phyloP scores from a whole-genome alignment of 306 rosid species.

The Vigna hirtella region DNA sequence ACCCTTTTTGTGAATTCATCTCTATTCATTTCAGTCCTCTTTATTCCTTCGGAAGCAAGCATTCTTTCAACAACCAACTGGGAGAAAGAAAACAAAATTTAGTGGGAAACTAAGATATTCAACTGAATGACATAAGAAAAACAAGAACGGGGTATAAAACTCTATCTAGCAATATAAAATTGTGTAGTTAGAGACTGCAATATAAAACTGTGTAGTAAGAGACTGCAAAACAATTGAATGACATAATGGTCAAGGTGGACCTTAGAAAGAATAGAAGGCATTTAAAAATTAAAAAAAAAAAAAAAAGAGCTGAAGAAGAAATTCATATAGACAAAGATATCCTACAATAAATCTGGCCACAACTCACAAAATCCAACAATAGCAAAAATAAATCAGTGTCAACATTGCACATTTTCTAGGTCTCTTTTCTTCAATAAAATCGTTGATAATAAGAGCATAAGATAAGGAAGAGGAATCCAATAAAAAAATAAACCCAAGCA shows the following conservation, averaged over 20 bases:
- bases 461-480: slow-evolving; percentile 7
- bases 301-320: background rate
- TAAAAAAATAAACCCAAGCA: background rate
- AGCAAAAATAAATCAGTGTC: background rate
- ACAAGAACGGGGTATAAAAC: slow-evolving; percentile 27
- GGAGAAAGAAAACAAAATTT: slow-evolving; percentile 46
- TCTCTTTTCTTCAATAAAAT: slow-evolving; percentile 4
- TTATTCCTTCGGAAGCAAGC: slow-evolving; percentile 92
- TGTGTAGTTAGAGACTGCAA: slow-evolving; percentile 21
- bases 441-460: background rate
- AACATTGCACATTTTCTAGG: background rate
- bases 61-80: slow-evolving; percentile 98
- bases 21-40: slow-evolving; percentile 80
- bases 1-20: slow-evolving; percentile 83
- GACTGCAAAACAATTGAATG: background rate
- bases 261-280: slow-evolving; percentile 2
- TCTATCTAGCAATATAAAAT: slow-evolving; percentile 32
- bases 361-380: background rate
- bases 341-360: background rate
- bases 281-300: background rate
- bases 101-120: slow-evolving; percentile 33
- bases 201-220: slow-evolving; percentile 21
- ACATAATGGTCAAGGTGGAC: slow-evolving; percentile 25
- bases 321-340: background rate
- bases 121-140: slow-evolving; percentile 25